Conservation (phyloP, 768 basidiomycete species). For the Tricholoma sp. region DNA sequence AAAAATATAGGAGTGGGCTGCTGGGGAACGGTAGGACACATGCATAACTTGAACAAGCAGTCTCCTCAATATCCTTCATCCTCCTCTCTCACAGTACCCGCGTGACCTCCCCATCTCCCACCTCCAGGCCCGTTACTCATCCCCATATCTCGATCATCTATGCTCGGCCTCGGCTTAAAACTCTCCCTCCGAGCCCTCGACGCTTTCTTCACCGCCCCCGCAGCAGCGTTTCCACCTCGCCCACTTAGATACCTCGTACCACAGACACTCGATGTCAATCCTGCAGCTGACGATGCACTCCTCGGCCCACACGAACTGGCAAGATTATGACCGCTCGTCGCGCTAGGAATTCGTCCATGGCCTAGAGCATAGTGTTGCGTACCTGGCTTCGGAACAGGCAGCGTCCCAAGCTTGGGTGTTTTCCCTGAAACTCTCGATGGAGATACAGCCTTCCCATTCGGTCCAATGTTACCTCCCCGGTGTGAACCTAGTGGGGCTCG, state of each 20-base stretch:
- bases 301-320: conserved; percentile 13
- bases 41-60: background rate
- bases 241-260: conserved; percentile 20
- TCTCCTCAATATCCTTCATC: conserved; percentile 34
- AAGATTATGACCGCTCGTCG: conserved; percentile 16
- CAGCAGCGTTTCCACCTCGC: conserved; percentile 13
- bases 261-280: conserved; percentile 19
- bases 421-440: conserved; percentile 47
- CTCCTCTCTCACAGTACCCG: conserved; percentile 42
- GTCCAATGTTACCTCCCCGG: conserved; percentile 30
- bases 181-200: conserved; percentile 64
- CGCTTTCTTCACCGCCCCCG: conserved; percentile 40
- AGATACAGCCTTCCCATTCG: conserved; percentile 31
- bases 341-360: conserved; percentile 45
- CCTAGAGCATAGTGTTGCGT: conserved; percentile 52
- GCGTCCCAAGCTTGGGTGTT: conserved; percentile 29
- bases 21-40: background rate
- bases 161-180: conserved; percentile 77
- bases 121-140: conserved; percentile 15
- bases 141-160: conserved; percentile 39
- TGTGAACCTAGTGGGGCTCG: conserved; percentile 39
- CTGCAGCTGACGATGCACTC: conserved; percentile 12
- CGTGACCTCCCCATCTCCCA: conserved; percentile 23
- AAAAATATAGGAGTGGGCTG: background rate
- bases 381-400: conserved; percentile 46